Percentiles rank a stretch among this genome's conserved stretches.
These are phyloP conservation scores for Trichocladium antarcticum DNA, from an alignment of 495 filamentous ascomycete species.

Conservation along the genomic window DNA sequence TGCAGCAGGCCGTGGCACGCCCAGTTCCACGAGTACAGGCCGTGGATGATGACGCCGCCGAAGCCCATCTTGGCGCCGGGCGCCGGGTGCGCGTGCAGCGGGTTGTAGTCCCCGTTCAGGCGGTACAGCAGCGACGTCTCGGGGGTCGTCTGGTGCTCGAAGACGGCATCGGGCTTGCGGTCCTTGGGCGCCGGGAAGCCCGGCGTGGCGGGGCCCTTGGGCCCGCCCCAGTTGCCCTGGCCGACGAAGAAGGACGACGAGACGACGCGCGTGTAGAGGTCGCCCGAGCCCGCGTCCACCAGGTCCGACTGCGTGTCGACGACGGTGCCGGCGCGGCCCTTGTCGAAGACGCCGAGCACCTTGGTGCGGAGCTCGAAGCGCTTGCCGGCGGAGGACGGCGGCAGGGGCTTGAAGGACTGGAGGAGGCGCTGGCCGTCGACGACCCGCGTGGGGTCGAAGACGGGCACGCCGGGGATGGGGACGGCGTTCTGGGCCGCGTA, in stretches of 20 bases:
- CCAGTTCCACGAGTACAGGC: slow-evolving; percentile 74
- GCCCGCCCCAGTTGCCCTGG: slow-evolving; percentile 81
- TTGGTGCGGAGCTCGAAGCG: slow-evolving; percentile 69
- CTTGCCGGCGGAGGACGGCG: slow-evolving; percentile 55
- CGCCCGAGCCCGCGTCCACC: slow-evolving; percentile 56
- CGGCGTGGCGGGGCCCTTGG: slow-evolving; percentile 68
- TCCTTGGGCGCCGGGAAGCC: slow-evolving; percentile 65
- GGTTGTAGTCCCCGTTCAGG: slow-evolving; percentile 87
- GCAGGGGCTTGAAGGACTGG: slow-evolving; percentile 66
- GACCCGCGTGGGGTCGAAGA: slow-evolving; percentile 59
- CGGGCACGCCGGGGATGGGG: slow-evolving; percentile 64
- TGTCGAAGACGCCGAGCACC: slow-evolving; percentile 83
- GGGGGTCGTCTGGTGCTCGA: slow-evolving; percentile 52
- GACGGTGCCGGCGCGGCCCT: slow-evolving; percentile 73
- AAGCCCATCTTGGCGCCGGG: slow-evolving; percentile 84
- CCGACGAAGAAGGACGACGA: slow-evolving; percentile 68
- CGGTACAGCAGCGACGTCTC: slow-evolving; percentile 69
- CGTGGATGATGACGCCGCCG: slow-evolving; percentile 79
- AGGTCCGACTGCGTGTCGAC: slow-evolving; percentile 70
- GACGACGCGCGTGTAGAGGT: slow-evolving; percentile 58
- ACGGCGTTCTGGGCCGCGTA: slow-evolving; percentile 51
- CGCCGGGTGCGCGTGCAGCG: slow-evolving; percentile 73
- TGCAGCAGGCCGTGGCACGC: slow-evolving; percentile 65
- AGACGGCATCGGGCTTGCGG: slow-evolving; percentile 62
- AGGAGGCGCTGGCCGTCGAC: slow-evolving; percentile 82